A percentile compares a stretch with the other conserved stretches of the same genome.
These are phyloP conservation scores for Coemansia sp. DNA, from an alignment of 192 early-diverging fungal genomes.

Conservation along the genomic window DNA sequence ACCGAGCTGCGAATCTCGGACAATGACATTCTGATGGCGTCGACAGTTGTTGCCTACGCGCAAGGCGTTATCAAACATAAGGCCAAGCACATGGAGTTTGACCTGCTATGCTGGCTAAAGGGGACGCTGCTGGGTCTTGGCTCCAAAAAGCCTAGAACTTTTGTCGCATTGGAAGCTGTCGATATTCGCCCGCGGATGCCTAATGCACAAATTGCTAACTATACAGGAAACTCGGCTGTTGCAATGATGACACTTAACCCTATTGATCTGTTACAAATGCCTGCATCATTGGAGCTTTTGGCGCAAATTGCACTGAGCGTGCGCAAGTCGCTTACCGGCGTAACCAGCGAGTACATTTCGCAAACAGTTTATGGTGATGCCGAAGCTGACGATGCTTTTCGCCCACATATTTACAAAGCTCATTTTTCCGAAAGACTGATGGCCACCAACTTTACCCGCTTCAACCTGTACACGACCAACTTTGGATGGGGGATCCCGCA, in stretches of 20 bases:
- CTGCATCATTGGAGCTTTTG: not conserved
- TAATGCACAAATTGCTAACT: not conserved
- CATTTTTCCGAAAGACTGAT: not conserved
- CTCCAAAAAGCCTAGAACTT: not conserved
- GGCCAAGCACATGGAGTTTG: not conserved
- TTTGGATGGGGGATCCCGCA: slow-evolving; percentile 12
- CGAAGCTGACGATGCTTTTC: not conserved
- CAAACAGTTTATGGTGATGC: not conserved
- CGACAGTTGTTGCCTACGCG: slow-evolving; percentile 1
- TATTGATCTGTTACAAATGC: slow-evolving; percentile 4
- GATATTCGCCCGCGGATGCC: not conserved
- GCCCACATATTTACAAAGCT: too few species aligned
- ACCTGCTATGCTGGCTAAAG: not conserved
- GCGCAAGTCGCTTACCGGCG: too few species aligned
- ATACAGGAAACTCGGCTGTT: not conserved
- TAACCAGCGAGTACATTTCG: slow-evolving; percentile 6
- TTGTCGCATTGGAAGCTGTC: not conserved
- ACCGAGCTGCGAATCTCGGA: not conserved
- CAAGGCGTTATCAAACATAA: not conserved
- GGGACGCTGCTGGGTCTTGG: not conserved
- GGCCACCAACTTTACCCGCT: not conserved
- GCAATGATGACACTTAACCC: not conserved
- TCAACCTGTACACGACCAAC: slow-evolving; percentile 2
- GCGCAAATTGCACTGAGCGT: not conserved
- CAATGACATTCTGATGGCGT: slow-evolving; percentile 11